Conservation (phyloP, 163 green algal species). For the Scenedesmus sp. region DNA sequence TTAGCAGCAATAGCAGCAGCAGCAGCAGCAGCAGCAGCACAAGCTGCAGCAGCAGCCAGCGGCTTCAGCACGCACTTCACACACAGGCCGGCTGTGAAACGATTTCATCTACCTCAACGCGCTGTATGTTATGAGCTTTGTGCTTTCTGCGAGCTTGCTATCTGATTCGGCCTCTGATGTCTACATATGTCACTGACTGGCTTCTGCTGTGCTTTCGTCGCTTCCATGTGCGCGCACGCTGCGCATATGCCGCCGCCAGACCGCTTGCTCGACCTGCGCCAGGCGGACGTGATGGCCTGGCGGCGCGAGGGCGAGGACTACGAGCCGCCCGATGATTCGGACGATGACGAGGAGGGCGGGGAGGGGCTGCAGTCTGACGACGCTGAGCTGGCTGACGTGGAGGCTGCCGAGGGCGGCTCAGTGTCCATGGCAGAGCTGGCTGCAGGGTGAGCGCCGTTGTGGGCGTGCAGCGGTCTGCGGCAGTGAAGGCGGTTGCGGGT, state of each 20-base stretch:
- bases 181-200: not conserved
- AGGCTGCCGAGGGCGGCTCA: slow-evolving; percentile 18
- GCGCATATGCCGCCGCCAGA: not conserved
- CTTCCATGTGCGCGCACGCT: not conserved
- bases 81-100: no score
- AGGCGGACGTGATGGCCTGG: slow-evolving; percentile 21
- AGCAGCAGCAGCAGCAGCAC: not conserved
- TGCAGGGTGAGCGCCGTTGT: not conserved
- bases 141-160: not conserved
- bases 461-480: not conserved
- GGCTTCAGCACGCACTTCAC: no score
- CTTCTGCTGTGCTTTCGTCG: not conserved
- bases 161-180: not conserved
- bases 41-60: no score
- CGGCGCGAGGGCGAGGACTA: slow-evolving; percentile 45
- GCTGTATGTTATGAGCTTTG: not conserved
- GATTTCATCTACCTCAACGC: not conserved
- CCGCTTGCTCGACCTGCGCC: not conserved
- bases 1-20: not conserved
- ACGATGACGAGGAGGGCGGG: not conserved
- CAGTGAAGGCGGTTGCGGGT: not conserved
- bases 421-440: slow-evolving; percentile 2
- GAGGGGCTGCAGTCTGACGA: not conserved
- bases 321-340: not conserved
- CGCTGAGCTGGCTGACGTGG: not conserved